A percentile compares a stretch with the other conserved stretches of the same genome.
Evolutionary conservation across 306 rosid genomes (phyloP).

Genomic region (Pyrus betulifolia): DNA sequence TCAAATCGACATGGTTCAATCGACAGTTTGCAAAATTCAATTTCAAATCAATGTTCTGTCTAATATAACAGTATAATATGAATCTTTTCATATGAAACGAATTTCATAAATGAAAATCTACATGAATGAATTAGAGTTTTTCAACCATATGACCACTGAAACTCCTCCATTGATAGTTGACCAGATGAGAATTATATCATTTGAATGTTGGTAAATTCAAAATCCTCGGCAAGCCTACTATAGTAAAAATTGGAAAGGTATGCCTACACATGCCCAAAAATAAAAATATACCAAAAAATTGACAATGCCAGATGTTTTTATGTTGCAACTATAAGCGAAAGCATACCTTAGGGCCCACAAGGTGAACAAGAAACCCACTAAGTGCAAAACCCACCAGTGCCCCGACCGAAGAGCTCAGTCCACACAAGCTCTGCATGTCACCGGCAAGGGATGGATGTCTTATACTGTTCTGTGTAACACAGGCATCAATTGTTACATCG

Average conservation of each 20-base stretch:
- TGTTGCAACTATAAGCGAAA: not conserved
- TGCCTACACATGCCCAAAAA: not conserved
- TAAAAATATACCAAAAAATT: too few relatives aligned
- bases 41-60: not conserved
- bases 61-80: too few relatives aligned
- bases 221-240: not conserved
- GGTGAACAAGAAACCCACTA: slow-evolving; percentile 84
- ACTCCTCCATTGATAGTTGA: not conserved
- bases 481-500: slow-evolving; percentile 95
- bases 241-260: not conserved
- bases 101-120: too few relatives aligned
- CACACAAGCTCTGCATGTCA: slow-evolving; percentile 95
- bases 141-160: too few relatives aligned
- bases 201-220: not conserved
- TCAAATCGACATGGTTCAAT: too few relatives aligned
- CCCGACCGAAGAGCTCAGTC: slow-evolving; percentile 71
- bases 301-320: not conserved
- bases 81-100: too few relatives aligned
- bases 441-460: slow-evolving; percentile 71
- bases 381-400: slow-evolving; percentile 72
- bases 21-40: not conserved
- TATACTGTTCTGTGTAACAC: slow-evolving; percentile 87
- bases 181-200: not conserved
- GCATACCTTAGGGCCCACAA: slow-evolving; percentile 77
- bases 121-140: too few relatives aligned